Evolutionary conservation across 2,329 filamentous ascomycete genomes (phyloP).

Genomic region (Colletotrichum aenigma): DNA sequence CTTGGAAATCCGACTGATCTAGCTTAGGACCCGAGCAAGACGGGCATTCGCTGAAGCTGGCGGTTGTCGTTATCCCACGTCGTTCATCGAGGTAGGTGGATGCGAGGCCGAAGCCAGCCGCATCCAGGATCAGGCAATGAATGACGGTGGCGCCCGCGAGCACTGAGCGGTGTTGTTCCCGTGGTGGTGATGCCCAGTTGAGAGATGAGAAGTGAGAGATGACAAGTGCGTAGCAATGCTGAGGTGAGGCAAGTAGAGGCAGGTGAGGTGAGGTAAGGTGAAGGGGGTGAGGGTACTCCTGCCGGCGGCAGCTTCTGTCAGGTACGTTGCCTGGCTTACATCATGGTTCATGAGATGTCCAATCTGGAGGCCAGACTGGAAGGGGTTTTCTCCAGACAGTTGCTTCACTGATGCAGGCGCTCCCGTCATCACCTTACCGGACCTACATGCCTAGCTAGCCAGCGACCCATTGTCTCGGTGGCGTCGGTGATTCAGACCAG

Average conservation of each 20-base stretch:
- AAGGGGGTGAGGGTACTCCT: neutral
- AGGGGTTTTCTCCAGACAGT: neutral
- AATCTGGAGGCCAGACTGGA: neutral
- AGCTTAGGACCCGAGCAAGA: neutral
- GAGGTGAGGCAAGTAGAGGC: neutral
- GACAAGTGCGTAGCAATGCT: neutral
- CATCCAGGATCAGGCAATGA: neutral
- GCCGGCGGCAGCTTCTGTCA: neutral
- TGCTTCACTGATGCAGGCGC: neutral
- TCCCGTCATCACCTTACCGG: neutral
- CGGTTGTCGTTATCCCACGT: neutral
- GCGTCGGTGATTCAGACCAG: neutral
- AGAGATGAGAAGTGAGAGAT: slow-evolving; percentile 3
- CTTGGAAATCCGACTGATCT: neutral
- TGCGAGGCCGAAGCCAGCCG: slow-evolving; percentile 16
- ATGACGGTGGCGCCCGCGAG: neutral
- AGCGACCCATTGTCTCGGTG: neutral
- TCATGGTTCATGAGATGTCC: neutral
- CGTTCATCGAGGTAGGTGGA: neutral
- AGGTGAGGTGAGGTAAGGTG: neutral
- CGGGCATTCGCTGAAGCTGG: neutral
- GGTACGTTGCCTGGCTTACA: neutral
- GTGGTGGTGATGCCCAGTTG: neutral
- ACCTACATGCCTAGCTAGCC: neutral
- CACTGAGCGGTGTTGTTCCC: neutral